Base-by-base conservation (phyloP, 1,284 basidiomycete species). In the Ustilago hordei region DNA sequence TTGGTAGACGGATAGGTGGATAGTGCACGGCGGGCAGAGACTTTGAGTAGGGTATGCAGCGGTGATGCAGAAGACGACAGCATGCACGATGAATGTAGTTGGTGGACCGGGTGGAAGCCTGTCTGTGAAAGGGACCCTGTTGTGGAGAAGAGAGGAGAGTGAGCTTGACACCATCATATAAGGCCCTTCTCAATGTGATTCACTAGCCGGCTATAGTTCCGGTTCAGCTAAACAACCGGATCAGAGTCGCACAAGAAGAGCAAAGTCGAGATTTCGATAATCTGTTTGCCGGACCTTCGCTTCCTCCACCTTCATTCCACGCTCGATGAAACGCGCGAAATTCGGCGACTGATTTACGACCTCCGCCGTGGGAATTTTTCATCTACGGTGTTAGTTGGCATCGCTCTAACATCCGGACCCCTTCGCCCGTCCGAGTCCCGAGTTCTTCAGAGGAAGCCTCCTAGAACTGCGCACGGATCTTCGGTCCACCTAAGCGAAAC, bases 401-500 rank as follows among this genome's bases (percentile, higher is more conserved):
- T 8, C 28, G 62, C 59, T 55, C 52, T 71, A 71, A 71, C 69
- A 65, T 3, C 9, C 9, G 0, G 11, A 0, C 4, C 5, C 11
- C 4, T 4, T 17, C 43, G 13, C 13, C 1, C 36, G 1, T n/a
- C 38, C 43, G 41, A 57, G 8, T 48, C 19, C 56, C 56, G 56
- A 58, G 17, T 2, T 19, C 2, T n/a, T 35, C 32, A 45, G 11
- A 3, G 19, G 58, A 38, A 15, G 45, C 47, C 13, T 23, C 19
- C 3, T 23, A 41, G 19, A 7, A 5, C 15, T 56, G 55, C 50
- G 60, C 52, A 60, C 69, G 64, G 70, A 61, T 67, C 23, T 19
- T 73, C 64, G 70, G 70, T 53, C 64, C 61, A 64, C 64, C 23
- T 60, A 73, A 17, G 61, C 70, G 64, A 63, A 43, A 12, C n/a